Conservation (phyloP, 164 flowering plant genomes). For the Annona squamosa region DNA sequence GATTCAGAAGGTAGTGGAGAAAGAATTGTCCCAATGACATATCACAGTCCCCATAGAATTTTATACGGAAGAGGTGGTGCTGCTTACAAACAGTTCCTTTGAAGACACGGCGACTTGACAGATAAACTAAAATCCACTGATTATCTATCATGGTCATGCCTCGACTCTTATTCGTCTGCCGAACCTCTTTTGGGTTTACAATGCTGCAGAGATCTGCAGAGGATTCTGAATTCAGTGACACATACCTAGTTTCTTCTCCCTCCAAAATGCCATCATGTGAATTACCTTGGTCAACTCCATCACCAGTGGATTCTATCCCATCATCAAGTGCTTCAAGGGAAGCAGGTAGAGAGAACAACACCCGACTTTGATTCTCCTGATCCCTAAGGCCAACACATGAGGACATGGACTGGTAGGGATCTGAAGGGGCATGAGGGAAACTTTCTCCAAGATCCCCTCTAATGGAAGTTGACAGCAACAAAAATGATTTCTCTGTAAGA, state of each 20-base stretch:
- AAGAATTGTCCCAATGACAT: slow-evolving; percentile 78
- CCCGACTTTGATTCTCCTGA: slow-evolving; percentile 7
- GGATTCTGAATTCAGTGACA: neutral
- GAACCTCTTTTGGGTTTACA: slow-evolving; percentile 18
- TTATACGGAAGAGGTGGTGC: slow-evolving; percentile 72
- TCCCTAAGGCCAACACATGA: slow-evolving; percentile 35
- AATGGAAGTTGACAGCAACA: neutral
- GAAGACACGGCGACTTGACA: slow-evolving; percentile 56
- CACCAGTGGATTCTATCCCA: neutral
- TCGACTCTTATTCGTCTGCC: slow-evolving; percentile 30
- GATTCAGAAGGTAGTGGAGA: slow-evolving; percentile 59
- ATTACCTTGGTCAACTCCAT: neutral
- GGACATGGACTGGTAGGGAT: slow-evolving; percentile 1
- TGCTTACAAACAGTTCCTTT: slow-evolving; percentile 67
- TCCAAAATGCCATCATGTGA: slow-evolving; percentile 2
- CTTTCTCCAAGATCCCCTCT: neutral
- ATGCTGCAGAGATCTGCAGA: slow-evolving; percentile 14
- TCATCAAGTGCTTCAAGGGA: slow-evolving; percentile 2
- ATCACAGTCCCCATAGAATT: slow-evolving; percentile 83
- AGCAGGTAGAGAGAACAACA: neutral
- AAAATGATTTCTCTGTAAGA: slow-evolving; percentile 3
- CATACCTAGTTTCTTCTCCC: neutral
- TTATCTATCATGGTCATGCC: slow-evolving; percentile 43
- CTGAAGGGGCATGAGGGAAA: slow-evolving; percentile 4
- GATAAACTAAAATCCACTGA: slow-evolving; percentile 74